Base-by-base conservation (phyloP, 345 rosid genomes). In the Eucalyptus curtisii region DNA sequence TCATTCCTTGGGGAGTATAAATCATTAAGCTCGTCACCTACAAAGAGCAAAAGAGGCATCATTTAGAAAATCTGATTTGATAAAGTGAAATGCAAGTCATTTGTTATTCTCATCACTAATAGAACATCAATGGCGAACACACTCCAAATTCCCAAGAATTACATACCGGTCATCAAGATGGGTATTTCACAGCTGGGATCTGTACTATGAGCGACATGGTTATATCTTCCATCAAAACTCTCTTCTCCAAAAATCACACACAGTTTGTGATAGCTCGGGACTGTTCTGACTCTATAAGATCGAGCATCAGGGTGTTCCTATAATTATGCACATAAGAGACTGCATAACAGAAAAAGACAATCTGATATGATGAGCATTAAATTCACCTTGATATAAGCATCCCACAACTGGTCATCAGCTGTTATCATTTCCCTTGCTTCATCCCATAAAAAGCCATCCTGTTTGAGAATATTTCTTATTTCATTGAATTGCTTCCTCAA, bases 241-340 rank as follows among this genome's bases (percentile, higher is more conserved):
- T 96, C 96, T 91, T 94, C 93, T 88, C 96, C 96, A 90, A 96
- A 95, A 89, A 97, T 94, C n/a, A 92, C 92, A 90, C 93, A 92
- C 87, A 96, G 92, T 90, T 97, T 97, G 88, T 92, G 94, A 90
- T 94, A 97, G 92, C 93, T 90, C 37, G 97, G 96, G 87, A 97
- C 93, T 40, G 96, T 97, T 93, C 94, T 97, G 84, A 97, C 96
- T 92, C 97, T 95, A 90, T 92, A 95, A 55, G 97, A 91, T 91
- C 99, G 92, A 90, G 96, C 96, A 94, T 95, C 98, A 88, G 98
- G 98, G 91, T 95, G 97, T 90, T 90, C 95, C 98, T 97, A 94
- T 91, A 91, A 87, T 87, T 22, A 84, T 42, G 71, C 86, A 79
- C 30, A 88, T 92, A 82, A 93, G 91, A 88, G 88, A 71, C 80